These are phyloP conservation scores for Coprinellus aureogranulatus DNA, from an alignment of 768 basidiomycete genomes.

Conservation along the genomic window DNA sequence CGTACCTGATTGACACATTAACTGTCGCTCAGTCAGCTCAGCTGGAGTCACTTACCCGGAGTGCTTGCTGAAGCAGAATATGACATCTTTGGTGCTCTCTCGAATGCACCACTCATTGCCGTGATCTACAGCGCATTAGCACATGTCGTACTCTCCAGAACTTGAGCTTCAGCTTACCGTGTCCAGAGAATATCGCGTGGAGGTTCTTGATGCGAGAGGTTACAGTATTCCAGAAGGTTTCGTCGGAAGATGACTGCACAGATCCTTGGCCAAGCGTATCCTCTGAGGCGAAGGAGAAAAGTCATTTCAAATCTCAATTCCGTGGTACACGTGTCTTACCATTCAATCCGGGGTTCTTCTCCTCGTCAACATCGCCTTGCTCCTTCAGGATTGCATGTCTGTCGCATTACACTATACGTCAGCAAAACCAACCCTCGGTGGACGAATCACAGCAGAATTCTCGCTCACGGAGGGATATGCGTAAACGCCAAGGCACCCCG, in stretches of 20 bases:
- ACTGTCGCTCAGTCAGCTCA: neutral
- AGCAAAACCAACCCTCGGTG: neutral
- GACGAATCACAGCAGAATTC: neutral
- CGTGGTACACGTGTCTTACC: conserved; percentile 22
- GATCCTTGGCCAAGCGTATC: conserved; percentile 56
- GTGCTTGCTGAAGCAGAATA: conserved; percentile 79
- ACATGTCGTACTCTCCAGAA: neutral
- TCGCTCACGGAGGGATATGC: conserved; percentile 68
- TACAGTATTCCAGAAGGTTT: conserved; percentile 61
- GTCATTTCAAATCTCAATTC: neutral
- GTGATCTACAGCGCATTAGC: conserved; percentile 47
- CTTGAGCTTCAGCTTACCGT: conserved; percentile 42
- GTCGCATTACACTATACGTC: neutral
- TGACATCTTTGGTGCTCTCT: conserved; percentile 56
- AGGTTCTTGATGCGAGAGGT: conserved; percentile 61
- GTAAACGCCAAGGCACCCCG: conserved; percentile 67
- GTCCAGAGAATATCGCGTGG: conserved; percentile 67
- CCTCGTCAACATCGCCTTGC: conserved; percentile 33
- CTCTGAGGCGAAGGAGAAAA: conserved; percentile 31
- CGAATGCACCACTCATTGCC: conserved; percentile 80
- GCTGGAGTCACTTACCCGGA: conserved; percentile 49
- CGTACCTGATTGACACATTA: conserved; percentile 48
- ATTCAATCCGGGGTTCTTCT: conserved; percentile 42
- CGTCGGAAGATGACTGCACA: conserved; percentile 59
- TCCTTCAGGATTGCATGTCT: conserved; percentile 38